A percentile compares a stretch with the other conserved stretches of the same genome.
Evolutionary conservation across 2,329 filamentous ascomycete genomes (phyloP).

Genomic region (Trichoderma lentiforme): DNA sequence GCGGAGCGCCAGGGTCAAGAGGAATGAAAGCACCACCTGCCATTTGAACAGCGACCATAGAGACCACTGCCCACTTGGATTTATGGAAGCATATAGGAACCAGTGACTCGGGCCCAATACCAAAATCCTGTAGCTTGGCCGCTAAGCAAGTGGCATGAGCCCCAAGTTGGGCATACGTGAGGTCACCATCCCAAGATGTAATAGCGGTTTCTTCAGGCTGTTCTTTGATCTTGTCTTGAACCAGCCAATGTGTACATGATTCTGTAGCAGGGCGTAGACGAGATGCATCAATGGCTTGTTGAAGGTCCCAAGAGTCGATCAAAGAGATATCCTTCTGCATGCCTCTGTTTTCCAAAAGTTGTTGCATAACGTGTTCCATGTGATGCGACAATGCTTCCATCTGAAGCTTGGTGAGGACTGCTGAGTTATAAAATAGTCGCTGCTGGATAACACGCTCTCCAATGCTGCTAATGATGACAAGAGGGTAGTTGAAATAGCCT

Average conservation of each 20-base stretch:
- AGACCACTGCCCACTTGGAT: constrained; percentile 19
- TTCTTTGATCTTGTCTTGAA: not conserved
- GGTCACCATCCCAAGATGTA: constrained; percentile 2
- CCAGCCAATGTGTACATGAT: not conserved
- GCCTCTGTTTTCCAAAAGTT: not conserved
- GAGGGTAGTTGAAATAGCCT: constrained; percentile 11
- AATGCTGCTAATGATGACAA: not conserved
- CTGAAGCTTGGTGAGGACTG: not conserved
- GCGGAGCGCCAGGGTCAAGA: constrained; percentile 17
- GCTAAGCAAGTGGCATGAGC: not conserved
- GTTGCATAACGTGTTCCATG: not conserved
- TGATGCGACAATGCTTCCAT: not conserved
- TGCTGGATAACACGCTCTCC: not conserved
- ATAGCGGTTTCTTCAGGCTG: not conserved
- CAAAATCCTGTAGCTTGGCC: not conserved
- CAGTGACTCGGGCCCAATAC: not conserved
- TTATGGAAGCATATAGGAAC: constrained; percentile 21
- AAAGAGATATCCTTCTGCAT: not conserved
- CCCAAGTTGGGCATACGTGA: constrained; percentile 6
- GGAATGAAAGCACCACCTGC: constrained; percentile 21
- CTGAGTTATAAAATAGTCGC: not conserved
- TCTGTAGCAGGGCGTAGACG: not conserved
- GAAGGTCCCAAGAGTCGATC: not conserved
- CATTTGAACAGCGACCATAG: constrained; percentile 21
- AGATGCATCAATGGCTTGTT: not conserved